These are phyloP conservation scores for Phanerodontia chrysosporium DNA, from an alignment of 768 basidiomycete genomes.

Conservation along the genomic window DNA sequence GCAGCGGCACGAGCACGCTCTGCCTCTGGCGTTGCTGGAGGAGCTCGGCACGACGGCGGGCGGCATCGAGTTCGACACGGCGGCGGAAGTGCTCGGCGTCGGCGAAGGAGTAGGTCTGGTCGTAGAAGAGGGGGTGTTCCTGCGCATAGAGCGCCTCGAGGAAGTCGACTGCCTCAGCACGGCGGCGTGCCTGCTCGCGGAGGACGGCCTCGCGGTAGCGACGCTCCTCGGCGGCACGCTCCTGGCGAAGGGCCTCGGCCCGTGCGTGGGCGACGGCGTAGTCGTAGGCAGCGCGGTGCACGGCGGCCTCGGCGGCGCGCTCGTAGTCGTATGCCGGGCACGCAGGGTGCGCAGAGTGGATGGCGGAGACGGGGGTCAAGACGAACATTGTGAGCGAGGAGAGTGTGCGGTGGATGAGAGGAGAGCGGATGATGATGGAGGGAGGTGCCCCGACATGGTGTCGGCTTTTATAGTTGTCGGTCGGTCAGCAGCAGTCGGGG, in stretches of 20 bases:
- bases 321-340: background rate
- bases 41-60: background rate
- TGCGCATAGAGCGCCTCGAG: slow-evolving; percentile 11
- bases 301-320: background rate
- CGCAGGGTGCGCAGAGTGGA: background rate
- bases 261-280: slow-evolving; percentile 18
- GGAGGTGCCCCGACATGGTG: background rate
- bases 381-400: background rate
- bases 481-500: background rate
- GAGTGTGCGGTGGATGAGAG: background rate
- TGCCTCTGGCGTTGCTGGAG: background rate
- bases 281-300: slow-evolving; percentile 15
- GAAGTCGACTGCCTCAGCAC: slow-evolving; percentile 1
- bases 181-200: slow-evolving; percentile 7
- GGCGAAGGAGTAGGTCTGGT: background rate
- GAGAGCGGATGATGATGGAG: background rate
- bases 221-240: slow-evolving; percentile 4
- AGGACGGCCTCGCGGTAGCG: slow-evolving; percentile 1
- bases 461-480: background rate
- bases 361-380: slow-evolving; percentile 1
- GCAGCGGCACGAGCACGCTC: background rate
- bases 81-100: slow-evolving; percentile 4
- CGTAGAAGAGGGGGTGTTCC: slow-evolving; percentile 6
- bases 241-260: slow-evolving; percentile 15
- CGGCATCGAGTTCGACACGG: background rate